Evolutionary conservation across 1,139 yeast species (phyloP).

Genomic region (Blastobotrys illinoisensis): DNA sequence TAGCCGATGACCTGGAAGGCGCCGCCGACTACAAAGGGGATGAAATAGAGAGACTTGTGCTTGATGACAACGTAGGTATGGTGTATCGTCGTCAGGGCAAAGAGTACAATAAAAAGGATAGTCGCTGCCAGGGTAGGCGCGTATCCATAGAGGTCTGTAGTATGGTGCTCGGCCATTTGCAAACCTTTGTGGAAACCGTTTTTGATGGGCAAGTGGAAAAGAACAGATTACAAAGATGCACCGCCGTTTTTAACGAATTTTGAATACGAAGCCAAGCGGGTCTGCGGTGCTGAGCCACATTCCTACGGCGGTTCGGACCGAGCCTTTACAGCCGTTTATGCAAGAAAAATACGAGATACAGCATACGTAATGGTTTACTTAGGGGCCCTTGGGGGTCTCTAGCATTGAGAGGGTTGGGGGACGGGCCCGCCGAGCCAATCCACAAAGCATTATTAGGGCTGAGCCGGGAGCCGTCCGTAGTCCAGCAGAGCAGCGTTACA

Average conservation of each 20-base stretch:
- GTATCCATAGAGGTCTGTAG: constrained; percentile 11
- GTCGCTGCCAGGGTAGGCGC: constrained; percentile 20
- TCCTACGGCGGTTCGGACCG: background rate
- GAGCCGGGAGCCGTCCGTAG: too few relatives aligned
- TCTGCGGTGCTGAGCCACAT: background rate
- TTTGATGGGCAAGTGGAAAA: background rate
- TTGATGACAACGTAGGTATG: constrained; percentile 16
- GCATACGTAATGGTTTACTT: too few relatives aligned
- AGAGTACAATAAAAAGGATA: constrained; percentile 18
- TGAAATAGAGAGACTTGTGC: constrained; percentile 16
- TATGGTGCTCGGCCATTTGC: background rate
- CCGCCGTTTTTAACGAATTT: background rate
- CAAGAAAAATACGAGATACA: background rate
- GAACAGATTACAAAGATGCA: background rate
- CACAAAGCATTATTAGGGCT: too few relatives aligned
- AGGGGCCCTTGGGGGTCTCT: too few relatives aligned
- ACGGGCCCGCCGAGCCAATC: too few relatives aligned
- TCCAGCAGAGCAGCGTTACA: too few relatives aligned
- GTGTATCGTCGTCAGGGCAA: constrained; percentile 12
- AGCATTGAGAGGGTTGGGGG: too few relatives aligned
- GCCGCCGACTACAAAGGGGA: constrained; percentile 22
- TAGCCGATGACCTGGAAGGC: constrained; percentile 34
- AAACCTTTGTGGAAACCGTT: too few relatives aligned
- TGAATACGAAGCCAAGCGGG: too few relatives aligned
- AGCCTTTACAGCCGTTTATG: background rate